These are phyloP conservation scores for Persicaria tinctoria DNA, from an alignment of 148 eudicot species.

Conservation along the genomic window DNA sequence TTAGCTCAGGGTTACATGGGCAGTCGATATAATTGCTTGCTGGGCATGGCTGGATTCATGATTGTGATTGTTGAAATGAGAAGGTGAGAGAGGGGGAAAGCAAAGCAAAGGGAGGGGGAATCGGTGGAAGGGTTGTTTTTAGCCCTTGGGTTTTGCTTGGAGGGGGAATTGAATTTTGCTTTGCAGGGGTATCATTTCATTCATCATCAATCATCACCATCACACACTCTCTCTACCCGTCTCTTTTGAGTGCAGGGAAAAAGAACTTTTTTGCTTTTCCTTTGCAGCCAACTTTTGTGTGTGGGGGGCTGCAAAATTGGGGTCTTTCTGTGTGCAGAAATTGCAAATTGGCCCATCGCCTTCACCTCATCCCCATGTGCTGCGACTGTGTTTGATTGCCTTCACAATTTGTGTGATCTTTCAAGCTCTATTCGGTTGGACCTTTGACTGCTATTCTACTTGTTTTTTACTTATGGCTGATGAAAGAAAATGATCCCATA, in stretches of 20 bases:
- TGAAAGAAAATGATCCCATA: too few species aligned
- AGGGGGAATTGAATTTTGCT: background rate
- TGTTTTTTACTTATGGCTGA: too few species aligned
- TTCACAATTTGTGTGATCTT: too few species aligned
- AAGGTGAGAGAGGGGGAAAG: background rate
- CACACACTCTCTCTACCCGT: background rate
- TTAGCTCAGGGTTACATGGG: constrained; percentile 18
- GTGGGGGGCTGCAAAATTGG: background rate
- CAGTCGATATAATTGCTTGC: constrained; percentile 15
- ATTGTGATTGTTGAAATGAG: constrained; percentile 10
- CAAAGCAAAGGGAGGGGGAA: constrained; percentile 7
- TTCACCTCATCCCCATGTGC: too few species aligned
- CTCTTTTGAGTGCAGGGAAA: background rate
- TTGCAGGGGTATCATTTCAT: background rate
- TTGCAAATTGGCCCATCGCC: too few species aligned
- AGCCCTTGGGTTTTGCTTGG: background rate
- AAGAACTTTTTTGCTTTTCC: background rate
- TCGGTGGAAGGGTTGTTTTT: background rate
- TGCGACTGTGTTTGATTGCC: too few species aligned
- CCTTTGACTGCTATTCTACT: too few species aligned
- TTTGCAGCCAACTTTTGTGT: constrained; percentile 9
- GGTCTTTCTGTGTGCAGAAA: background rate
- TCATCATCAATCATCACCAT: constrained; percentile 10
- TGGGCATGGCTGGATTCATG: constrained; percentile 24
- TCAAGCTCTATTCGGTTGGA: too few species aligned